phyloP scores from a whole-genome alignment of 2,329 filamentous ascomycete species.

The Aspergillus glaucus region DNA sequence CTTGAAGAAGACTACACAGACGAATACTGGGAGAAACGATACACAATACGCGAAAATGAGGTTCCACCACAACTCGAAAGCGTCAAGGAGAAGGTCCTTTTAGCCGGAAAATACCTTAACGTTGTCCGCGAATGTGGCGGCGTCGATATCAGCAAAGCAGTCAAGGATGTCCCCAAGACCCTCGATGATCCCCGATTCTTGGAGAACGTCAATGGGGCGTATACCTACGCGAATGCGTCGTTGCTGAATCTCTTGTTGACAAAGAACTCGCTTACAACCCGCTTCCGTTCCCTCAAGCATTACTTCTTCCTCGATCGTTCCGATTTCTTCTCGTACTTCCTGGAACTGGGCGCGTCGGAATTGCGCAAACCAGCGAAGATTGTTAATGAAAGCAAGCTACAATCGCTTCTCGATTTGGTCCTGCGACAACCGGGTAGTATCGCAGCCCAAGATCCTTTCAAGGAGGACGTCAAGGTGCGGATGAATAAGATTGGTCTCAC shows the following conservation, averaged over 20 bases:
- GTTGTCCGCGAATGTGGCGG: constrained; percentile 96
- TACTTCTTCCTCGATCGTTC: constrained; percentile 98
- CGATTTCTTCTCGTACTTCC: constrained; percentile 96
- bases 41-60: constrained; percentile 86
- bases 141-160: constrained; percentile 84
- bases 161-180: constrained; percentile 79
- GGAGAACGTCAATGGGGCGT: constrained; percentile 92
- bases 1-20: constrained; percentile 96
- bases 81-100: constrained; percentile 87
- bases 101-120: constrained; percentile 96
- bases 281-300: constrained; percentile 87
- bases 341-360: constrained; percentile 84
- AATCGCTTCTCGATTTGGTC: constrained; percentile 91
- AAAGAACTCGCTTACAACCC: constrained; percentile 80
- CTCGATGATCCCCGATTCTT: constrained; percentile 90
- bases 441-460: constrained; percentile 90
- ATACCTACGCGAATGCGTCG: constrained; percentile 91
- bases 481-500: constrained; percentile 94
- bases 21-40: constrained; percentile 97
- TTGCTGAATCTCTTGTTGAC: constrained; percentile 85
- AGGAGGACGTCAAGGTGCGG: constrained; percentile 94
- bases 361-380: constrained; percentile 80
- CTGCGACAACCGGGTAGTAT: constrained; percentile 93
- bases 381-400: constrained; percentile 88
- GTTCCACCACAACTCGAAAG: constrained; percentile 86